phyloP scores from a whole-genome alignment of 1,284 basidiomycete genomes.

The Boletus mariae region DNA sequence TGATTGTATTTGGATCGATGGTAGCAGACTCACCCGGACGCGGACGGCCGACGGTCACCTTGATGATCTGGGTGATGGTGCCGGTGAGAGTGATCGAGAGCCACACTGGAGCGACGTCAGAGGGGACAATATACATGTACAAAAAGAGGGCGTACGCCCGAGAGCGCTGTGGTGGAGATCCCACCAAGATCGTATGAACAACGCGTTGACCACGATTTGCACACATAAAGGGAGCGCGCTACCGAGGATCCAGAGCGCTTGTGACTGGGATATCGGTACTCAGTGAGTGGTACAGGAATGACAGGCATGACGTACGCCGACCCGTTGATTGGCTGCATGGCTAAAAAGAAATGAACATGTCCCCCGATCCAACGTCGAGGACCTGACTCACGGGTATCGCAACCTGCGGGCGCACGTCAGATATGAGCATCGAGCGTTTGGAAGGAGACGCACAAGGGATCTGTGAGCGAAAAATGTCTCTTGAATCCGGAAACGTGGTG shows the following conservation, averaged over 20 bases:
- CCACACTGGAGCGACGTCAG: slow-evolving; percentile 38
- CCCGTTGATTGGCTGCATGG: slow-evolving; percentile 58
- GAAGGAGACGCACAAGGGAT: slow-evolving; percentile 45
- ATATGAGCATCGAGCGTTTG: background rate
- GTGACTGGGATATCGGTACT: slow-evolving; percentile 23
- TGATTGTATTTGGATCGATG: background rate
- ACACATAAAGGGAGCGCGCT: slow-evolving; percentile 46
- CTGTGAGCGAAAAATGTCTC: slow-evolving; percentile 64
- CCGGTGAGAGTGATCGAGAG: slow-evolving; percentile 57
- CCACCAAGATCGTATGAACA: slow-evolving; percentile 60
- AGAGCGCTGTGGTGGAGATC: slow-evolving; percentile 66
- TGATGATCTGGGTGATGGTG: slow-evolving; percentile 62
- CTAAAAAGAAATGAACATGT: slow-evolving; percentile 29
- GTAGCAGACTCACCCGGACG: slow-evolving; percentile 44
- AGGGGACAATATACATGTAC: too few species aligned
- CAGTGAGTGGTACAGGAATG: background rate
- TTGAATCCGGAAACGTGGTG: slow-evolving; percentile 60
- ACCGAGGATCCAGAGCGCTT: slow-evolving; percentile 46
- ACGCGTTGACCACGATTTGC: slow-evolving; percentile 48
- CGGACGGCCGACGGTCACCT: slow-evolving; percentile 67
- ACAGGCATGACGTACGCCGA: slow-evolving; percentile 44
- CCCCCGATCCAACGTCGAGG: background rate
- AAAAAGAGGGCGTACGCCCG: slow-evolving; percentile 41
- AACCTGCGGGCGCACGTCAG: slow-evolving; percentile 24
- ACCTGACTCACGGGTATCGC: slow-evolving; percentile 38